Conservation (phyloP, 2,329 filamentous ascomycete genomes). For the Phialemoniopsis sp. region DNA sequence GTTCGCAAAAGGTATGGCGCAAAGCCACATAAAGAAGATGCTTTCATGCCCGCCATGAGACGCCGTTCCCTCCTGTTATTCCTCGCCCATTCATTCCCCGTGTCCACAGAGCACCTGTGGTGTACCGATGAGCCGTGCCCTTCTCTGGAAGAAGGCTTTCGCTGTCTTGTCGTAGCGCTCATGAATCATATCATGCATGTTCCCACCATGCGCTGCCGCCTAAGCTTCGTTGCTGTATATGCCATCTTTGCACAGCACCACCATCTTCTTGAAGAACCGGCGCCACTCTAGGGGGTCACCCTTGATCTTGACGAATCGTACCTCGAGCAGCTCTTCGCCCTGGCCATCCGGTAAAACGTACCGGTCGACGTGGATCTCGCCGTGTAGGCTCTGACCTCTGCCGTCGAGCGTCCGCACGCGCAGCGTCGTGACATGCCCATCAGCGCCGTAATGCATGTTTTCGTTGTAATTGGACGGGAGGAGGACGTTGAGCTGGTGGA, state of each 20-base stretch:
- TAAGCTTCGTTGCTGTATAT: constrained; percentile 57
- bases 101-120: too few relatives aligned
- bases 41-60: too few relatives aligned
- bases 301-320: constrained; percentile 90
- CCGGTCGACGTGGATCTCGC: constrained; percentile 70
- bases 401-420: constrained; percentile 73
- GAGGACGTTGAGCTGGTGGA: constrained; percentile 83
- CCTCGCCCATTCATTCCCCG: too few relatives aligned
- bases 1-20: too few relatives aligned
- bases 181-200: too few relatives aligned
- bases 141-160: too few relatives aligned
- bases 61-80: too few relatives aligned
- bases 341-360: constrained; percentile 43
- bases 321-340: constrained; percentile 70
- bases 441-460: constrained; percentile 34
- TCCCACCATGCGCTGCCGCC: background rate
- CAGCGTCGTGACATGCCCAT: constrained; percentile 58
- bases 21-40: too few relatives aligned
- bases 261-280: constrained; percentile 94
- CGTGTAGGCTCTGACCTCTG: constrained; percentile 67
- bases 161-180: too few relatives aligned
- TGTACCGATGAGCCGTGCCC: too few relatives aligned
- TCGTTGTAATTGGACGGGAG: constrained; percentile 40
- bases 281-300: constrained; percentile 97
- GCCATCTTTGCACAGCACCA: constrained; percentile 79